Conservation (phyloP, 257 asterid species). For the Solanum sejunctum region DNA sequence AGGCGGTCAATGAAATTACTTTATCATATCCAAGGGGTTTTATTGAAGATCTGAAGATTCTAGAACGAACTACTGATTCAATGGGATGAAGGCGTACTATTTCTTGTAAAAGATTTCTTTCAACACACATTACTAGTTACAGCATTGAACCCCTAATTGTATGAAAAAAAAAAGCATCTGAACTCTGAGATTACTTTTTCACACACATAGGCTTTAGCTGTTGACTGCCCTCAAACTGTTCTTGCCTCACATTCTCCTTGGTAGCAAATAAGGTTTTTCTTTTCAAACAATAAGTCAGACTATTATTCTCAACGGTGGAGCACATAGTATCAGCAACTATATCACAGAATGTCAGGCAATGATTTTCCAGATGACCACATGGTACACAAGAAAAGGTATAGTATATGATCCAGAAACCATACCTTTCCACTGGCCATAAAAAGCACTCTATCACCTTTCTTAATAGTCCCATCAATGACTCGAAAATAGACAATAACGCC, state of each 20-base stretch:
- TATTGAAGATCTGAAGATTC: background rate
- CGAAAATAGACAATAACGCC: slow-evolving; percentile 97
- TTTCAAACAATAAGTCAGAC: background rate
- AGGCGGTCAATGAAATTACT: background rate
- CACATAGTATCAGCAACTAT: background rate
- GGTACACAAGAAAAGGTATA: background rate
- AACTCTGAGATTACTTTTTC: background rate
- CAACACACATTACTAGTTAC: background rate
- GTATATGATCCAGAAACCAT: background rate
- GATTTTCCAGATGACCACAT: background rate
- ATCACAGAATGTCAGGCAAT: background rate
- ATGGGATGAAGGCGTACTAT: background rate
- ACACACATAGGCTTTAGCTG: background rate
- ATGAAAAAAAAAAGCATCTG: background rate
- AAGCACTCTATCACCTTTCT: slow-evolving; percentile 74
- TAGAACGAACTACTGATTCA: background rate
- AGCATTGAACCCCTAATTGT: background rate
- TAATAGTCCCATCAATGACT: slow-evolving; percentile 75
- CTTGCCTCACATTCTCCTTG: background rate
- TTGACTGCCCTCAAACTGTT: background rate
- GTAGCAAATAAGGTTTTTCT: background rate
- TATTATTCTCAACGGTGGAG: background rate
- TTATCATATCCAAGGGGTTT: background rate
- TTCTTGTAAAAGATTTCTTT: background rate
- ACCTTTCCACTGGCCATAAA: slow-evolving; percentile 99